These are phyloP conservation scores for Davidsoniella neocaledoniae DNA, from an alignment of 2,329 filamentous ascomycete genomes.

Conservation along the genomic window DNA sequence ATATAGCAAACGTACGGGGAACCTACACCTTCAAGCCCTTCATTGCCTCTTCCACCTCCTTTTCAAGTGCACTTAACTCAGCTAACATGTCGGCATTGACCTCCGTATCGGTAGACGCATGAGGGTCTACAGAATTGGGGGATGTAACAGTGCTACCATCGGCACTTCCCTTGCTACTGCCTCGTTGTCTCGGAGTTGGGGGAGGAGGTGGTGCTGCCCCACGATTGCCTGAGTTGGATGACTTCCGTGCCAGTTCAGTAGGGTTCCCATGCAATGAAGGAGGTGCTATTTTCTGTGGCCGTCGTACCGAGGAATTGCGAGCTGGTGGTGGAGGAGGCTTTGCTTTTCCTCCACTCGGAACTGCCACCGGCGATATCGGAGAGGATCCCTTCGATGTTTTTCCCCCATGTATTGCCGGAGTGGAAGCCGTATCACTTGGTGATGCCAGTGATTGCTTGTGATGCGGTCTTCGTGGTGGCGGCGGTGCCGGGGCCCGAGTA, in stretches of 20 bases:
- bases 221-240: constrained; percentile 1
- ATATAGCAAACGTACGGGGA: too few species aligned
- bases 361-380: background rate
- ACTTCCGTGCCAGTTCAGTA: background rate
- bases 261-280: constrained; percentile 14
- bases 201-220: constrained; percentile 27
- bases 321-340: constrained; percentile 27
- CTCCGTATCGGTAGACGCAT: constrained; percentile 14
- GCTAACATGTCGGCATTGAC: constrained; percentile 43
- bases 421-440: background rate
- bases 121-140: constrained; percentile 7
- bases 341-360: constrained; percentile 11
- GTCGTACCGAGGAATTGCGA: constrained; percentile 26
- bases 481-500: constrained; percentile 15
- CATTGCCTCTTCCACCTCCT: constrained; percentile 49
- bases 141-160: constrained; percentile 21
- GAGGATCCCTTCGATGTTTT: background rate
- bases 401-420: background rate
- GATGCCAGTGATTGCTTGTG: constrained; percentile 6
- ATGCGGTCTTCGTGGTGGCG: constrained; percentile 9
- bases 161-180: constrained; percentile 28
- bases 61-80: constrained; percentile 53
- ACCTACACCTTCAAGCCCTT: constrained; percentile 3
- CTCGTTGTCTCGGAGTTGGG: constrained; percentile 29
- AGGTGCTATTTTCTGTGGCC: constrained; percentile 25